These are phyloP conservation scores for Brassica nigra DNA, from an alignment of 345 rosid species.

Conservation along the genomic window DNA sequence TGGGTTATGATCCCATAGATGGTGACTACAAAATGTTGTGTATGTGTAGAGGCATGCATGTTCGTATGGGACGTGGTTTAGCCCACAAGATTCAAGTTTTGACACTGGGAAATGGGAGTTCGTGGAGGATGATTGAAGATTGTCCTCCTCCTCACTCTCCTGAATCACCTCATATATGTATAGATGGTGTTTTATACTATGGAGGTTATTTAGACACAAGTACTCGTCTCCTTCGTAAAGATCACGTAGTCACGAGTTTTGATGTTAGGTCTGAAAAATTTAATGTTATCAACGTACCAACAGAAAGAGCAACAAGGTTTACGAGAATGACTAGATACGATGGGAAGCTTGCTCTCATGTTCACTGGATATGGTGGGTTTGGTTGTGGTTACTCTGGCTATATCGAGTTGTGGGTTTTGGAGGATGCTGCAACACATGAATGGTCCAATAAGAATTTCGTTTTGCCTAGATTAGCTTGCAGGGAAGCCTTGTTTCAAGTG, in stretches of 20 bases:
- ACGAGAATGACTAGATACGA: background rate
- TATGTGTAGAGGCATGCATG: background rate
- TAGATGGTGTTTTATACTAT: background rate
- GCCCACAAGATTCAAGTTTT: background rate
- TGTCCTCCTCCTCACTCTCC: background rate
- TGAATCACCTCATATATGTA: background rate
- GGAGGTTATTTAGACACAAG: background rate
- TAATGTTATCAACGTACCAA: background rate
- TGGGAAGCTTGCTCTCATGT: background rate
- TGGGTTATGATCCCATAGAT: conserved; percentile 29
- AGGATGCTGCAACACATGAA: background rate
- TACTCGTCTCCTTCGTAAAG: background rate
- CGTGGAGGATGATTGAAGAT: background rate
- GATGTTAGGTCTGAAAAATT: background rate
- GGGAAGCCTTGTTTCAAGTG: background rate
- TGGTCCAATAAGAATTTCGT: background rate
- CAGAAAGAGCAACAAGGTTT: background rate
- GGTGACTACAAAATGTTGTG: conserved; percentile 21
- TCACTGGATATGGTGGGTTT: background rate
- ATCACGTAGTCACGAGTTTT: background rate
- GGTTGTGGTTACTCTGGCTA: background rate
- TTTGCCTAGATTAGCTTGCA: background rate
- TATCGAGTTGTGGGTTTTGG: background rate
- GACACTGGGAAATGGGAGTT: background rate
- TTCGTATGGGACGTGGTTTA: conserved; percentile 9